Percentiles rank a stretch among this genome's conserved stretches.
Conservation (phyloP, 768 basidiomycete species). For the Paxillus rubicundulus region DNA sequence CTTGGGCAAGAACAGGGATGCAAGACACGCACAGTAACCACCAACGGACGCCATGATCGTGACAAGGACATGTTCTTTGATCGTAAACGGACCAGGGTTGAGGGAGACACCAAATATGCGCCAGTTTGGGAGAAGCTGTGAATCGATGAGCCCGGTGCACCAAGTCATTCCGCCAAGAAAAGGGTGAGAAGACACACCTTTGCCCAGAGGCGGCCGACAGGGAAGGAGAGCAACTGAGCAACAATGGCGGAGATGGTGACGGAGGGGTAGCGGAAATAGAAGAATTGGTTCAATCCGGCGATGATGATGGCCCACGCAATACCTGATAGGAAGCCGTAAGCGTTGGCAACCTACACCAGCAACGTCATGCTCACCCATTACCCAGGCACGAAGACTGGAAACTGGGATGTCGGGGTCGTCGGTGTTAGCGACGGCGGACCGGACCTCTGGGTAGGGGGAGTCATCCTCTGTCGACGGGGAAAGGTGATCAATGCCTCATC, state of each 20-base stretch:
- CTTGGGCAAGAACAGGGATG: neutral
- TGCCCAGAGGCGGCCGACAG: conserved; percentile 68
- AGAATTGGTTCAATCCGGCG: conserved; percentile 77
- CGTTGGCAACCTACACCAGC: fast-evolving
- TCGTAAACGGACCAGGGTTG: conserved; percentile 74
- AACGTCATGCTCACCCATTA: conserved; percentile 38
- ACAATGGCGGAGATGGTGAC: conserved; percentile 46
- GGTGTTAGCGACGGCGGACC: conserved; percentile 71
- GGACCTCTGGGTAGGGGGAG: conserved; percentile 83
- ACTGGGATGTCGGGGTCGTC: conserved; percentile 67
- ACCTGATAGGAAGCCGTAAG: conserved; percentile 13
- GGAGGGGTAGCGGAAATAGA: conserved; percentile 66
- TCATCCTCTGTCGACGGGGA: conserved; percentile 52
- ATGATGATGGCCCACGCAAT: conserved; percentile 56
- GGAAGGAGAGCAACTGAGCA: conserved; percentile 70
- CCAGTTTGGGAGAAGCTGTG: conserved; percentile 46
- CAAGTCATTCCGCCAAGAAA: neutral
- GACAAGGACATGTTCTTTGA: conserved; percentile 70
- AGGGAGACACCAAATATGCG: conserved; percentile 57
- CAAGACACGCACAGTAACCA: conserved; percentile 19
- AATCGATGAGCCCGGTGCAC: neutral
- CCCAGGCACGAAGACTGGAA: conserved; percentile 58
- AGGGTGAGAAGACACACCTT: conserved; percentile 14
- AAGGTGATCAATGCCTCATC: conserved; percentile 11
- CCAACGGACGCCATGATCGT: conserved; percentile 65